Conservation (phyloP, 768 basidiomycete species). For the Lactifluus hygrophoroides region DNA sequence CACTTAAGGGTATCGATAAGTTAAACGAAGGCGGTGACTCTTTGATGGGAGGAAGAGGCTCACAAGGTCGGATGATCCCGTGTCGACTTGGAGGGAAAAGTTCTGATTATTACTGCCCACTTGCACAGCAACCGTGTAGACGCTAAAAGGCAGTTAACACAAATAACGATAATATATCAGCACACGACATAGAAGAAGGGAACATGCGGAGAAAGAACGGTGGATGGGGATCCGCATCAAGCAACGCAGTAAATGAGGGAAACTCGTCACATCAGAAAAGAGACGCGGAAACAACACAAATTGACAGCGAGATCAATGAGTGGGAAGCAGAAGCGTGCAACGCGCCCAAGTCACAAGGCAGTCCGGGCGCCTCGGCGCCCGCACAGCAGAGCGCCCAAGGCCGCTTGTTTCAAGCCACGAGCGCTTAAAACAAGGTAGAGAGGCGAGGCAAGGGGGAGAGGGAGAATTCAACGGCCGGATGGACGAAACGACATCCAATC, state of each 20-base stretch:
- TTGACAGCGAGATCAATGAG: background rate
- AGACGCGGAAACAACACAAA: background rate
- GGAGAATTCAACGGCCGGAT: too few species aligned
- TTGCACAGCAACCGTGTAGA: constrained; percentile 53
- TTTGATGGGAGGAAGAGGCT: constrained; percentile 22
- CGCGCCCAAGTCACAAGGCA: background rate
- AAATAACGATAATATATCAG: background rate
- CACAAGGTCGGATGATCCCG: constrained; percentile 76
- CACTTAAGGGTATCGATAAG: constrained; percentile 39
- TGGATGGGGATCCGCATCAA: background rate
- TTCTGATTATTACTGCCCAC: constrained; percentile 44
- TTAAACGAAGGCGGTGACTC: background rate
- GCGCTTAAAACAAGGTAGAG: too few species aligned
- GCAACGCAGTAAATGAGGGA: background rate
- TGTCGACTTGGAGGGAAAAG: constrained; percentile 65
- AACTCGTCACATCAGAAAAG: background rate
- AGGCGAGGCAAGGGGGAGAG: too few species aligned
- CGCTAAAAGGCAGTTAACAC: constrained; percentile 33
- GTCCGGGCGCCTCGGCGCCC: background rate
- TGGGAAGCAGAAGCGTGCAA: background rate
- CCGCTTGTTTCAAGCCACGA: background rate
- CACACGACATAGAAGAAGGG: background rate
- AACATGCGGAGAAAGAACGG: background rate
- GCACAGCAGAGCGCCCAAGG: background rate
- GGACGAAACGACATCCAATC: background rate